Conservation (phyloP, 768 basidiomycete species). For the Tylopilus felleus region DNA sequence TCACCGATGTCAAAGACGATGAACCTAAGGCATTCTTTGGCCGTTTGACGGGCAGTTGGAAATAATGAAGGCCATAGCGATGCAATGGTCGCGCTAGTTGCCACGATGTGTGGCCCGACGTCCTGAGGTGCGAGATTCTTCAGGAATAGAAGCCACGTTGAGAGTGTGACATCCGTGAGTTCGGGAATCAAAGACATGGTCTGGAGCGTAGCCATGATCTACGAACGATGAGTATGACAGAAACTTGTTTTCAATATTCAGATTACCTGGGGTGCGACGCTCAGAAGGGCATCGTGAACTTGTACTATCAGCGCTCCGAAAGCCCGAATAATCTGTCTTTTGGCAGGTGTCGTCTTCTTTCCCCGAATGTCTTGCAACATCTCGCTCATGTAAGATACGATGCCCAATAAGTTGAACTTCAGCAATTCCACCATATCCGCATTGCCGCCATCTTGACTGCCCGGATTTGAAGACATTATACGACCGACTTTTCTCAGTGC, state of each 20-base stretch:
- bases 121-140: constrained; percentile 63
- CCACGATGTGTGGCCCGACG: constrained; percentile 78
- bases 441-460: constrained; percentile 26
- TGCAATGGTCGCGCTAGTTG: constrained; percentile 82
- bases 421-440: constrained; percentile 57
- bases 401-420: constrained; percentile 74
- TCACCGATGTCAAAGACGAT: constrained; percentile 62
- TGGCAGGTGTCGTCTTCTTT: constrained; percentile 63
- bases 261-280: constrained; percentile 83
- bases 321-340: constrained; percentile 76
- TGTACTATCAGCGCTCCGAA: constrained; percentile 67
- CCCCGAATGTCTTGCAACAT: constrained; percentile 82
- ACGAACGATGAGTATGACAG: constrained; percentile 8
- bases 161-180: constrained; percentile 73
- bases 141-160: constrained; percentile 79
- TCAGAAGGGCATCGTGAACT: constrained; percentile 68
- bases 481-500: constrained; percentile 46
- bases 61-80: constrained; percentile 71
- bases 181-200: constrained; percentile 76
- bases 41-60: constrained; percentile 46
- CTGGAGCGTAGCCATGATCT: constrained; percentile 97
- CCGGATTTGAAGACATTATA: constrained; percentile 23
- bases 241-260: constrained; percentile 3
- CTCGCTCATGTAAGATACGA: constrained; percentile 83
- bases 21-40: constrained; percentile 60